Evolutionary conservation across 257 asterid genomes (phyloP), one percentile per base, ranked within the genome.

Genomic region (Sherardia arvensis): DNA sequence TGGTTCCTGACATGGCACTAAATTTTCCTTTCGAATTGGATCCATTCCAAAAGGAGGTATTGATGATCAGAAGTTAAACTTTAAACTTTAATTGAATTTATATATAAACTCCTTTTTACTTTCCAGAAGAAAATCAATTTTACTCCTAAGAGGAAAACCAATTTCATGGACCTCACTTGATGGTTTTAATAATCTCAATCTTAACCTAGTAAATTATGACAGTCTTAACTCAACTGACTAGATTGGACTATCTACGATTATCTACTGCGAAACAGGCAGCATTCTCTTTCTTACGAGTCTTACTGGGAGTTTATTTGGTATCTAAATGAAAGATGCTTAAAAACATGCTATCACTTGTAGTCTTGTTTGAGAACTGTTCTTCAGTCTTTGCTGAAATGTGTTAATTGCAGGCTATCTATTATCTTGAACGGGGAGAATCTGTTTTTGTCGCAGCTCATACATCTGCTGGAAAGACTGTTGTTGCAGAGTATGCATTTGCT

Each of bases 381-480:
- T 18, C 49, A 10, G 58, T 23, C 32, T 71, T 28, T 66, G 32
- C 40, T 72, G 66, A 14, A 64, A 47, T 43, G 18, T 68, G 27
- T 69, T 67, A 53, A 65, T 69, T 69, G 51, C 87, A 92, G 99
- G 97, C 99, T 76, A 87, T 93, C 73, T 85, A 72, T 78, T 85
- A 93, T 80, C 97, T 93, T 70, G 99, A 93, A 82, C 83, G 76
- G 71, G 99, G 99, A 74, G 88, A 87, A 9, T 90, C 97, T 78
- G 99, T 93, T 61, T 93, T 93, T 81, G 99, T 93, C 79, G 97
- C 97, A 57, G 99, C 99, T 67, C 99, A 91, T 73, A 91, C 98
- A 40, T 93, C 99, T 66, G 99, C 99, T 56, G 99, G 99, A 66
- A 93, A 93, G 79, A 93, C 99, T 38, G 99, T 78, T 71, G 95